These are phyloP conservation scores for Biscutella laevigata DNA, from an alignment of 441 rosid species.

Conservation along the genomic window DNA sequence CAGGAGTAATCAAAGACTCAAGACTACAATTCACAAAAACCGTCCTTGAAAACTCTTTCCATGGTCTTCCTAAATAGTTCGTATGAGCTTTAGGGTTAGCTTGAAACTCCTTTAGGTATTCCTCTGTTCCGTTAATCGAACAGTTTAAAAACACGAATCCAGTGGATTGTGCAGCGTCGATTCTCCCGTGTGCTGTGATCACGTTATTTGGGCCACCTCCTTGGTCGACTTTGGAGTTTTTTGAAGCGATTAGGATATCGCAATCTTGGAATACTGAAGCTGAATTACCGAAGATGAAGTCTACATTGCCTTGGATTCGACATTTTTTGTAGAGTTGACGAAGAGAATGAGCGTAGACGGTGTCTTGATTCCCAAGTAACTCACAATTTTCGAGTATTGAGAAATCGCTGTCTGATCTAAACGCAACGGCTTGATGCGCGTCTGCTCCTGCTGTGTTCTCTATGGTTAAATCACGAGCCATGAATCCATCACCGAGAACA, in stretches of 20 bases:
- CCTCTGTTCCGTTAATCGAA: slow-evolving; percentile 63
- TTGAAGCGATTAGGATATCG: slow-evolving; percentile 45
- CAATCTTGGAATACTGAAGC: slow-evolving; percentile 76
- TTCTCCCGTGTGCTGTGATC: slow-evolving; percentile 83
- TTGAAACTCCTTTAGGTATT: slow-evolving; percentile 47
- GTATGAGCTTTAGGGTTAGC: slow-evolving; percentile 56
- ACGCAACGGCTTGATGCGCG: slow-evolving; percentile 89
- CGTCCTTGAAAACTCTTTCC: slow-evolving; percentile 85
- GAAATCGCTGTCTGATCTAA: slow-evolving; percentile 76
- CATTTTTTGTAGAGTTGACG: slow-evolving; percentile 85
- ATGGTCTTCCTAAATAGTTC: slow-evolving; percentile 74
- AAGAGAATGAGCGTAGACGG: slow-evolving; percentile 76
- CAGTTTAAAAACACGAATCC: slow-evolving; percentile 75
- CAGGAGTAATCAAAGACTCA: slow-evolving; percentile 42
- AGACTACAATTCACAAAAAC: slow-evolving; percentile 48
- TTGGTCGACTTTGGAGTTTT: slow-evolving; percentile 47
- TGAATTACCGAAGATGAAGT: slow-evolving; percentile 72
- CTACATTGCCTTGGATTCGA: slow-evolving; percentile 72
- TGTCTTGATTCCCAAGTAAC: slow-evolving; percentile 85
- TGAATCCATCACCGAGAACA: slow-evolving; percentile 81
- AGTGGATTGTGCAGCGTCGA: slow-evolving; percentile 64
- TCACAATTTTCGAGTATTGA: slow-evolving; percentile 70
- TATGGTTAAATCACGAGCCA: slow-evolving; percentile 75
- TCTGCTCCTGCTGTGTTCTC: slow-evolving; percentile 78
- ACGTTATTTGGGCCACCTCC: slow-evolving; percentile 48